Evolutionary conservation across 75 land plant genomes (phyloP).

Genomic region (Sequoia sempervirens): DNA sequence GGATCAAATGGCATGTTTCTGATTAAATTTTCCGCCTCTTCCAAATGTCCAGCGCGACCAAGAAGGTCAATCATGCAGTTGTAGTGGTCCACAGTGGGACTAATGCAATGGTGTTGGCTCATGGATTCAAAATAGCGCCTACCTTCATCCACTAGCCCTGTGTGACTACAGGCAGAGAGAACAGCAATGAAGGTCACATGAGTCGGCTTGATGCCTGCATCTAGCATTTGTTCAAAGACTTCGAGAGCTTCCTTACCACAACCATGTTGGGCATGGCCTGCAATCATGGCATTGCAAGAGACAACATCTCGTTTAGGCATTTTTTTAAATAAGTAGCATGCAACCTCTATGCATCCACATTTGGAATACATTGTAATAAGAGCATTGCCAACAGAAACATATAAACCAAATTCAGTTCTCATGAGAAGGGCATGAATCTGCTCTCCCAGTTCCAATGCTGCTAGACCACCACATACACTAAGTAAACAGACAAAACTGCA

Average conservation of each 20-base stretch:
- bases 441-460: conserved; percentile 41
- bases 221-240: conserved; percentile 45
- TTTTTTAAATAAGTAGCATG: conserved; percentile 35
- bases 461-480: conserved; percentile 47
- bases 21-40: conserved; percentile 37
- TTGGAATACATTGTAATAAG: conserved; percentile 56
- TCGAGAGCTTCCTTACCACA: conserved; percentile 36
- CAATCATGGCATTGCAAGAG: conserved; percentile 59
- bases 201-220: conserved; percentile 31
- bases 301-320: conserved; percentile 45
- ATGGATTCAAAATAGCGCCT: conserved; percentile 33
- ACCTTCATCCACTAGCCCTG: conserved; percentile 51
- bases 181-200: conserved; percentile 53
- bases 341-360: conserved; percentile 54
- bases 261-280: conserved; percentile 52
- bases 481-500: conserved; percentile 53
- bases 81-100: conserved; percentile 40
- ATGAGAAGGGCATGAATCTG: conserved; percentile 46
- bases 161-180: conserved; percentile 58
- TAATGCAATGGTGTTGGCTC: conserved; percentile 25
- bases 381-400: conserved; percentile 52
- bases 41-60: conserved; percentile 47
- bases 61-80: conserved; percentile 57
- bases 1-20: conserved; percentile 45
- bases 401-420: conserved; percentile 30